phyloP scores from a whole-genome alignment of 176 grass and related monocot genomes.

The Musa troglodytarum region DNA sequence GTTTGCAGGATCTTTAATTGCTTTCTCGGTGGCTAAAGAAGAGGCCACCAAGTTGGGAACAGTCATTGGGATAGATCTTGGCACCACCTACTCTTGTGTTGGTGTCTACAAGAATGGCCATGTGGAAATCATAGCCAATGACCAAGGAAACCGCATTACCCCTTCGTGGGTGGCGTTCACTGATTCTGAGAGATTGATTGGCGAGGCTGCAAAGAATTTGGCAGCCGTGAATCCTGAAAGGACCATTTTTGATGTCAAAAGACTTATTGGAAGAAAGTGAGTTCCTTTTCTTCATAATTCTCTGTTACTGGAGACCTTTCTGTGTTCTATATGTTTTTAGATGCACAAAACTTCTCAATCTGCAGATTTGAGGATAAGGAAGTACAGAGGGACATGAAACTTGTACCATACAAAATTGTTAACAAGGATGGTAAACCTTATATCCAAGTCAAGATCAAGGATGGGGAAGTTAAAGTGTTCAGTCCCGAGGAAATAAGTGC shows the following conservation, averaged over 20 bases:
- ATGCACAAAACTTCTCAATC: neutral
- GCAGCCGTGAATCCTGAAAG: conserved; percentile 42
- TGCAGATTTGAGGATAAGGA: conserved; percentile 42
- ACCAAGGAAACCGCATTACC: conserved; percentile 48
- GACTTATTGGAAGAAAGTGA: conserved; percentile 45
- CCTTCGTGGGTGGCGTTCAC: conserved; percentile 75
- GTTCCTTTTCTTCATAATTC: neutral
- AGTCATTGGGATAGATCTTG: conserved; percentile 24
- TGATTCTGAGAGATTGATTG: conserved; percentile 59
- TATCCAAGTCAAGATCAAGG: conserved; percentile 40
- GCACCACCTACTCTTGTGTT: conserved; percentile 52
- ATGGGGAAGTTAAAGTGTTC: conserved; percentile 47
- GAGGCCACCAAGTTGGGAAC: conserved; percentile 41
- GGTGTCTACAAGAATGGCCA: conserved; percentile 51
- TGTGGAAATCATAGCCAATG: conserved; percentile 49
- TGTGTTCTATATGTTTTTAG: neutral
- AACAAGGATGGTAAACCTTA: conserved; percentile 55
- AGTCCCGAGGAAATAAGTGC: conserved; percentile 70
- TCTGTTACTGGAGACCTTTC: neutral
- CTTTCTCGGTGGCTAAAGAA: conserved; percentile 34
- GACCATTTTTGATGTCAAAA: conserved; percentile 61
- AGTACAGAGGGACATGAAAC: conserved; percentile 64
- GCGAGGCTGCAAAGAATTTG: conserved; percentile 75
- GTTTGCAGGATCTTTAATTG: conserved; percentile 28
- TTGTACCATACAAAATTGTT: conserved; percentile 54